Evolutionary conservation across 2,329 filamentous ascomycete species (phyloP), one percentile per base, ranked within the genome.

Genomic region (Truncatella angustata): DNA sequence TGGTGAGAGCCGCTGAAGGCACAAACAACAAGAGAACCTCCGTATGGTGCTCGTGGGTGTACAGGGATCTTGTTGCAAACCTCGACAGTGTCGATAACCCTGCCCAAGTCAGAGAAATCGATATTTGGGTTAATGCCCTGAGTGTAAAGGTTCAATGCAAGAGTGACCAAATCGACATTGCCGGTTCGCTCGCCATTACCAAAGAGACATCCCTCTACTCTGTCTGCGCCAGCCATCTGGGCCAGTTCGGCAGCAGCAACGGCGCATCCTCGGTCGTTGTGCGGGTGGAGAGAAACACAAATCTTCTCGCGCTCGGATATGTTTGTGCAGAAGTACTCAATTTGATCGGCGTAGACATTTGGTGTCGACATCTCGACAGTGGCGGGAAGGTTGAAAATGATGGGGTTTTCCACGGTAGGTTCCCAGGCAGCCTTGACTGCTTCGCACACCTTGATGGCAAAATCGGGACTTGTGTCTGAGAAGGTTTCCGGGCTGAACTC

Each of bases 331-430:
- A 99, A 99, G 74, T 90, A 96, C 70, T 99, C 94, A 56, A 99
- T 90, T 74, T 95, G 88, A 66, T 99, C 94, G 46, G 94, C 94
- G 68, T 94, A 99, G 44, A 97, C 82, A 68, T 99, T 99, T 30
- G 92, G 92, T 1, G 94, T 97, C 1, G 90, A 75, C 85, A 97
- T 86, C 74, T 99, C 94, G 32, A 97, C 93, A 0, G 94, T 99
- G 2, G 94, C 93, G 1, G 94, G 93, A 48, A 99, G 80, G 75
- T 97, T 97, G 80, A 99, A 94, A 67, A 99, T 96, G 70, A 99
- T 90, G 44, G 87, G 90, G 61, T 85, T 86, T 69, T 90, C 84
- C 35, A 77, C 84, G 0, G 82, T 84, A 1, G 94, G 93, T 56
- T 80, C 91, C 94, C 94, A 99, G 1, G 92, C 94, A 5, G 79